phyloP scores from a whole-genome alignment of 805 yeast genomes.

The Scheffersomyces spartinae region DNA sequence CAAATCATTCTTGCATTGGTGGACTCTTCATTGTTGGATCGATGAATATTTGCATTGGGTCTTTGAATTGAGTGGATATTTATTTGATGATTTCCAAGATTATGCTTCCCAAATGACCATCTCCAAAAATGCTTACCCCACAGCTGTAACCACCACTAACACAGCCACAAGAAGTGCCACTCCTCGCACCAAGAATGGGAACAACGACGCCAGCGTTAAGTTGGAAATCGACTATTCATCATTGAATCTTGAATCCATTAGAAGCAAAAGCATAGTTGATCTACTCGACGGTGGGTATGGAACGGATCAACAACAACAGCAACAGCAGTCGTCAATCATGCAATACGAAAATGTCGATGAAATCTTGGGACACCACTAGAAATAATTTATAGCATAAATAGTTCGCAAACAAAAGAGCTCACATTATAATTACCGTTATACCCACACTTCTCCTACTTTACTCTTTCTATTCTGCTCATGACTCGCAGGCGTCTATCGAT shows the following conservation, averaged over 20 bases:
- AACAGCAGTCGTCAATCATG: constrained; percentile 3
- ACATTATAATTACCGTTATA: too few species aligned
- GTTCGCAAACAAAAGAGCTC: constrained; percentile 1
- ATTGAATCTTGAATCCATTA: too few species aligned
- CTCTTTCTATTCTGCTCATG: too few species aligned
- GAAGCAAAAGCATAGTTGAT: constrained; percentile 10
- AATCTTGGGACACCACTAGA: constrained; percentile 2
- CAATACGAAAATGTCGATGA: constrained; percentile 6
- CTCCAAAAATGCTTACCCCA: too few species aligned
- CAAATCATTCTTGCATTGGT: constrained; percentile 60
- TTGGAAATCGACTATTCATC: too few species aligned
- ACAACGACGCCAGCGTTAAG: too few species aligned
- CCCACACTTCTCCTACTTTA: too few species aligned
- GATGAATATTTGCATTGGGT: constrained; percentile 63
- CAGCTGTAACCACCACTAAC: too few species aligned
- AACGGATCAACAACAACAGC: constrained; percentile 2
- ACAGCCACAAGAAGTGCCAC: too few species aligned
- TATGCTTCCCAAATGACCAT: too few species aligned
- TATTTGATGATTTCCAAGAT: constrained; percentile 21
- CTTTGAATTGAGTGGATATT: constrained; percentile 50
- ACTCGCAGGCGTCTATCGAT: too few species aligned
- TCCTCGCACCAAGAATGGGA: too few species aligned
- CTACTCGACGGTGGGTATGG: constrained; percentile 10
- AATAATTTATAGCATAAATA: constrained; percentile 1
- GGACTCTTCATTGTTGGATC: constrained; percentile 65